Evolutionary conservation across 768 basidiomycete genomes (phyloP).

Genomic region (Phlegmacium glaucopus): DNA sequence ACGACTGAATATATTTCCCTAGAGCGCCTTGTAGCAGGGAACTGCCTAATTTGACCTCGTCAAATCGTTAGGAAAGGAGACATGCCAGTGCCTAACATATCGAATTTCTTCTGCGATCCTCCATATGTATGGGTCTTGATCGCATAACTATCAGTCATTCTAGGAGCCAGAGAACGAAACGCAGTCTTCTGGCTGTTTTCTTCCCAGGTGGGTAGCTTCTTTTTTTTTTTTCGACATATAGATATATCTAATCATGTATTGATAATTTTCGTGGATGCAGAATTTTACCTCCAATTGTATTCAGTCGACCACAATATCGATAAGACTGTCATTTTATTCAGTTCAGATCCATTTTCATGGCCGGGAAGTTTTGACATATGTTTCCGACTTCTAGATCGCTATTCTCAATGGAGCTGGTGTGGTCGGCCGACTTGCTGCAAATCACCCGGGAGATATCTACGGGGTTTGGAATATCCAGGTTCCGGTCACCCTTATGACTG

Average conservation of each 20-base stretch:
- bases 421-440: slow-evolving; percentile 31
- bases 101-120: slow-evolving; percentile 23
- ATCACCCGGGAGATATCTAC: slow-evolving; percentile 27
- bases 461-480: slow-evolving; percentile 33
- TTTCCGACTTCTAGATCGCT: slow-evolving; percentile 27
- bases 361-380: slow-evolving; percentile 9
- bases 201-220: slow-evolving; percentile 31
- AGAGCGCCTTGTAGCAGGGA: slow-evolving; percentile 19
- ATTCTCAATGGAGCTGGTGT: slow-evolving; percentile 30
- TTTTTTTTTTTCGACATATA: not conserved
- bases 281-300: slow-evolving; percentile 50
- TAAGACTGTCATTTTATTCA: slow-evolving; percentile 44
- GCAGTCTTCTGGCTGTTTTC: slow-evolving; percentile 13
- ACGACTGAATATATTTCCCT: slow-evolving; percentile 21
- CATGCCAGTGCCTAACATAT: slow-evolving; percentile 14
- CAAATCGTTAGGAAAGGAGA: not conserved
- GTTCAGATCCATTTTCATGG: slow-evolving; percentile 20
- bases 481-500: slow-evolving; percentile 28
- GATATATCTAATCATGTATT: too few relatives aligned
- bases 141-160: slow-evolving; percentile 18
- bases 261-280: slow-evolving; percentile 18
- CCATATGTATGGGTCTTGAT: slow-evolving; percentile 22
- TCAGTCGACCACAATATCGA: slow-evolving; percentile 41
- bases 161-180: too few relatives aligned
- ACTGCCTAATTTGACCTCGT: slow-evolving; percentile 20